Evolutionary conservation across 176 grass and related monocot genomes (phyloP).

Genomic region (Melocanna baccifera): DNA sequence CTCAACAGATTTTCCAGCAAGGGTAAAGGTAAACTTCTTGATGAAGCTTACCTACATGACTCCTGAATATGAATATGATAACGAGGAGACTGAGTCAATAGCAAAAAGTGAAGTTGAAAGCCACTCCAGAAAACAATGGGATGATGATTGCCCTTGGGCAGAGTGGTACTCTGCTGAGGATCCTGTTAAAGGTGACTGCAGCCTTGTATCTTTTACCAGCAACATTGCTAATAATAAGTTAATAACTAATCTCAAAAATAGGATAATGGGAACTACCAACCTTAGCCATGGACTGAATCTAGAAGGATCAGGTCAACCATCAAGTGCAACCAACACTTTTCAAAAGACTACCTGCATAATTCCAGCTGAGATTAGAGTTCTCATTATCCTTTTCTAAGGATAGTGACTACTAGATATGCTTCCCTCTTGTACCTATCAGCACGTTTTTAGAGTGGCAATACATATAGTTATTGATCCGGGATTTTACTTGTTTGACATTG

Average conservation of each 20-base stretch:
- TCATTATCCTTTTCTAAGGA: neutral
- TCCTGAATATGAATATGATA: conserved; percentile 75
- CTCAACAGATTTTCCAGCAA: conserved; percentile 68
- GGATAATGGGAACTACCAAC: neutral
- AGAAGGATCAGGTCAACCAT: neutral
- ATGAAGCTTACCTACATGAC: conserved; percentile 97
- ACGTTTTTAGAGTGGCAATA: neutral
- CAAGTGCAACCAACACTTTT: neutral
- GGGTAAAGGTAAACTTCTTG: conserved; percentile 75
- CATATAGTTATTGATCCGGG: neutral
- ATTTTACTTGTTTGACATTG: conserved; percentile 5
- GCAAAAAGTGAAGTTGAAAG: conserved; percentile 53
- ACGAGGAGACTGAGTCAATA: conserved; percentile 50
- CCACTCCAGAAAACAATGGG: conserved; percentile 76
- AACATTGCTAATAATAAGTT: neutral
- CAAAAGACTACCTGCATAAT: neutral
- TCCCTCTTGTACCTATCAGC: conserved; percentile 3
- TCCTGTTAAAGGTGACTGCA: conserved; percentile 76
- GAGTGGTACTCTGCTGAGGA: conserved; percentile 99
- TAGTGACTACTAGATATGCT: neutral
- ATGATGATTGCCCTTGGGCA: conserved; percentile 95
- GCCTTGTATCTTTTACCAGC: neutral
- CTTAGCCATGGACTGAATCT: conserved; percentile 8
- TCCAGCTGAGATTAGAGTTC: neutral
- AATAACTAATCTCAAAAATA: neutral